phyloP scores from a whole-genome alignment of 2,329 filamentous ascomycete genomes.

The Tolypocladium tropicale region DNA sequence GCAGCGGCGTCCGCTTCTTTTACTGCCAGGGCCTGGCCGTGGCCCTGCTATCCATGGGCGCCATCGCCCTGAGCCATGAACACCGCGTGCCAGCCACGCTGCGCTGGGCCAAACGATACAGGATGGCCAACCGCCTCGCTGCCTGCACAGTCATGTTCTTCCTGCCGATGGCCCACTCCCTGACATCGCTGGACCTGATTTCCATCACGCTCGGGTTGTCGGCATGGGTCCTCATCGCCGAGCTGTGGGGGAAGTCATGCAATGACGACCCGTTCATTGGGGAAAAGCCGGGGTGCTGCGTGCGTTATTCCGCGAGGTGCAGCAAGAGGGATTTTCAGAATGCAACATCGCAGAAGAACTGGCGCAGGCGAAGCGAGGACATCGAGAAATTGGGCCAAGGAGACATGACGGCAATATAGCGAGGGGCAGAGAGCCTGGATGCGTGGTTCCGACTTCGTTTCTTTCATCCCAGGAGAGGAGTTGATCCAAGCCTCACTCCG shows the following conservation, averaged over 20 bases:
- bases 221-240: conserved; percentile 34
- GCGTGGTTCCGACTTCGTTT: no score
- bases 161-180: conserved; percentile 37
- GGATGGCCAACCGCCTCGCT: conserved; percentile 38
- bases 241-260: conserved; percentile 39
- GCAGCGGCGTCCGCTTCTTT: conserved; percentile 46
- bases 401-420: conserved; percentile 12
- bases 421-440: neutral
- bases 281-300: conserved; percentile 19
- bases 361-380: conserved; percentile 12
- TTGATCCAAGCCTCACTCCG: no score
- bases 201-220: conserved; percentile 32
- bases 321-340: conserved; percentile 25
- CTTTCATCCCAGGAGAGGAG: no score
- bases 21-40: conserved; percentile 53
- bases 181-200: conserved; percentile 36
- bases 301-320: conserved; percentile 31
- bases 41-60: conserved; percentile 40
- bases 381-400: conserved; percentile 10
- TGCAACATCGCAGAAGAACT: conserved; percentile 12
- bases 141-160: conserved; percentile 42
- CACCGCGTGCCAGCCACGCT: conserved; percentile 41
- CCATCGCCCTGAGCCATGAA: conserved; percentile 44
- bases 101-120: conserved; percentile 37
- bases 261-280: conserved; percentile 32